phyloP scores from a whole-genome alignment of 1,284 basidiomycete genomes.

The Heliocybe sulcata region DNA sequence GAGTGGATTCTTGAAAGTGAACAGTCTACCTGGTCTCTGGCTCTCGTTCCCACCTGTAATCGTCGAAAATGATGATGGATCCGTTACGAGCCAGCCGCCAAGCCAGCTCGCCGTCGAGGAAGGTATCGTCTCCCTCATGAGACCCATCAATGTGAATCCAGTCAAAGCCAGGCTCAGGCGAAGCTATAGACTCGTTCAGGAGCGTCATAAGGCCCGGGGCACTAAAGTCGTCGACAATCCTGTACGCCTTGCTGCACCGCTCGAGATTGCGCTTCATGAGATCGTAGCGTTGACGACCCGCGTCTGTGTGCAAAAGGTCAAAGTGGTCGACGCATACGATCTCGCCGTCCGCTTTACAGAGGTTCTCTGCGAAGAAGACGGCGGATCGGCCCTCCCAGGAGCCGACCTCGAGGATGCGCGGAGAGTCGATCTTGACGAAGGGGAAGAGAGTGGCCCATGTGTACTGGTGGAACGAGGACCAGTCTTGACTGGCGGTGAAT shows the following conservation, averaged over 20 bases:
- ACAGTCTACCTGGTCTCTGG: slow-evolving; percentile 15
- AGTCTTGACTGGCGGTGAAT: slow-evolving; percentile 50
- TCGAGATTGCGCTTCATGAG: slow-evolving; percentile 40
- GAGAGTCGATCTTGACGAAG: slow-evolving; percentile 24
- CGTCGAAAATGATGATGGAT: slow-evolving; percentile 49
- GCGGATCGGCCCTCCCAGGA: slow-evolving; percentile 59
- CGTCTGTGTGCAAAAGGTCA: slow-evolving; percentile 41
- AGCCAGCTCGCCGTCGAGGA: slow-evolving; percentile 50
- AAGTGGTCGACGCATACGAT: slow-evolving; percentile 54
- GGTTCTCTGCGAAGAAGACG: slow-evolving; percentile 40
- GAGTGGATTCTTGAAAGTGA: too few species aligned
- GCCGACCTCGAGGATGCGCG: slow-evolving; percentile 48
- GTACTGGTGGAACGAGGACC: slow-evolving; percentile 40
- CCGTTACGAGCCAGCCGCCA: slow-evolving; percentile 47
- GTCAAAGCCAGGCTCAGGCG: slow-evolving; percentile 37
- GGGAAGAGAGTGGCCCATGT: slow-evolving; percentile 35
- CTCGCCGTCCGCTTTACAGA: slow-evolving; percentile 35
- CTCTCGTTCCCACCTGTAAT: slow-evolving; percentile 46
- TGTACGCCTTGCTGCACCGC: slow-evolving; percentile 32
- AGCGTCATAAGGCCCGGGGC: slow-evolving; percentile 40
- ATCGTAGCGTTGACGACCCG: slow-evolving; percentile 36
- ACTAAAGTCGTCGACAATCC: slow-evolving; percentile 46
- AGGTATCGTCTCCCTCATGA: slow-evolving; percentile 50
- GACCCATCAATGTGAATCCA: slow-evolving; percentile 57
- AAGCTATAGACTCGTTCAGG: slow-evolving; percentile 35